phyloP scores from a whole-genome alignment of 805 yeast genomes.

The Candida odintsovae region DNA sequence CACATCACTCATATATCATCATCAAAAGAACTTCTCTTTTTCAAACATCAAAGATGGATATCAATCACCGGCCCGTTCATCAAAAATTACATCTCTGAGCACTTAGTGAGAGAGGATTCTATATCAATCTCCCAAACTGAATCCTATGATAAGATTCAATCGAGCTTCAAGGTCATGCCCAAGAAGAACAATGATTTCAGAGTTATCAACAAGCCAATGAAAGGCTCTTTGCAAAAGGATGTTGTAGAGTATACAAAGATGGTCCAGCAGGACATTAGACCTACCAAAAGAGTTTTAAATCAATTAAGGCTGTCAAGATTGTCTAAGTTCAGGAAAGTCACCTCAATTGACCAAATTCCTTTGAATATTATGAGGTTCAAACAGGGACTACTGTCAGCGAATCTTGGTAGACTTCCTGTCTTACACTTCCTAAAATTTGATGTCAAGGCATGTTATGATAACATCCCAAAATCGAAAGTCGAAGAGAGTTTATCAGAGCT shows the following conservation, averaged over 20 bases:
- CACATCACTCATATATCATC: conserved; percentile 58
- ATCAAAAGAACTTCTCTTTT: conserved; percentile 37
- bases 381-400: conserved; percentile 11
- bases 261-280: conserved; percentile 34
- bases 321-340: conserved; percentile 28
- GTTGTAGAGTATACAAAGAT: conserved; percentile 29
- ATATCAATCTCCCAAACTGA: conserved; percentile 13
- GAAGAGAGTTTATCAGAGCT: conserved; percentile 28
- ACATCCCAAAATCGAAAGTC: conserved; percentile 46
- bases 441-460: conserved; percentile 71
- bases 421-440: conserved; percentile 66
- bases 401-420: conserved; percentile 26
- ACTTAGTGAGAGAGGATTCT: conserved; percentile 26
- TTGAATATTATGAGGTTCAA: conserved; percentile 33
- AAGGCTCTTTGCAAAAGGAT: conserved; percentile 29
- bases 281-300: conserved; percentile 34
- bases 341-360: conserved; percentile 43
- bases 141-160: conserved; percentile 14
- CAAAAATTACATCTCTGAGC: conserved; percentile 33
- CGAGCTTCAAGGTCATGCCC: conserved; percentile 50
- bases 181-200: conserved; percentile 52
- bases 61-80: conserved; percentile 36
- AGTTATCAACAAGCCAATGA: conserved; percentile 50
- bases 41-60: conserved; percentile 56
- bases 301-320: conserved; percentile 26